Base-by-base conservation (phyloP, 2,329 filamentous ascomycete species). In the Clarireedia homoeocarpa region DNA sequence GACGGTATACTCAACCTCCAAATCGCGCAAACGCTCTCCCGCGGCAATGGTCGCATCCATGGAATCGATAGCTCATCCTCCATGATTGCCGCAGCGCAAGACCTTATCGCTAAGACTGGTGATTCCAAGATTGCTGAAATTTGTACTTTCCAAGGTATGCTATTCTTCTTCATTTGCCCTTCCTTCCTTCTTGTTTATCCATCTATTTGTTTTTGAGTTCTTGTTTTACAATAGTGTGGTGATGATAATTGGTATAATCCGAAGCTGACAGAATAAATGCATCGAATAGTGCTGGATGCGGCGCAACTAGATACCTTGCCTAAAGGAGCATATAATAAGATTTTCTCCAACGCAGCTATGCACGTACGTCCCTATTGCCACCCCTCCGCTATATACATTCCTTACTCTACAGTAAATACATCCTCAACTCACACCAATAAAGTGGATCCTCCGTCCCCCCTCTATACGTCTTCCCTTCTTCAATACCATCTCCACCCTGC, bases 291-390 rank as follows among this genome's bases (percentile, higher is more conserved):
- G 30, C 53, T 76, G 56, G 76, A 82, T 65, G 75, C 73, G 6
- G 75, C 73, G 2, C 60, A 71, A 7, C 69, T 81, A 20, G 26
- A 26, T 1, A 49, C n/a, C 2, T 24, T 54, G 10, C 24, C 52
- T 2, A 15, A 34, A 2, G 70, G 12, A 1, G 55, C 5, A 4
- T 76, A 69, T 63, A 70, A 74, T 59, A 86, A 86, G 64, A 77
- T 75, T 63, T 86, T 86, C 67, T 85, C 82, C 55, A 86, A 86
- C 63, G 83, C 83, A 0, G 83, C 83, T 0, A 73, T 86, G 68
- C 66, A 67, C 70, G 38, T 40, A 40, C 14, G 38, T 40, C 6
- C 14, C 6, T 14, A 5, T 40, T 17, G 14, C 38, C 38, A 40
- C 14, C 15, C 14, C 15, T 6, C 38, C 38, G 5, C 14, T 14